Conservation (phyloP, 345 rosid genomes). For the Citrus mangshanensis region DNA sequence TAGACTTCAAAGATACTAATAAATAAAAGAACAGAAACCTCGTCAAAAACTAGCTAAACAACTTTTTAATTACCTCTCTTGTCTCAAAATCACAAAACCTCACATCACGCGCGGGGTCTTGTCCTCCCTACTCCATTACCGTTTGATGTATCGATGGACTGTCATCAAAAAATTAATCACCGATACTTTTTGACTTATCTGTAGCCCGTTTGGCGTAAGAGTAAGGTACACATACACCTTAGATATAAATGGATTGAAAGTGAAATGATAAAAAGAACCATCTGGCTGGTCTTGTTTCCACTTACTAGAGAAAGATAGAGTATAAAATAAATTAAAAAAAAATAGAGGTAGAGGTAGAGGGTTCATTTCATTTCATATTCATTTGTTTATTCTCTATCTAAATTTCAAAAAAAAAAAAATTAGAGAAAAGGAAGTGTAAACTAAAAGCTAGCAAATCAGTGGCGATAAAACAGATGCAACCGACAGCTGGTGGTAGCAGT, state of each 20-base stretch:
- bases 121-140: neutral
- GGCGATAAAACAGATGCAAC: slow-evolving; percentile 50
- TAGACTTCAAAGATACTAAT: neutral
- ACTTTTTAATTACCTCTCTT: too few species aligned
- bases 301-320: neutral
- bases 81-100: too few species aligned
- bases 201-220: too few species aligned
- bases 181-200: neutral
- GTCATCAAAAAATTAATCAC: neutral
- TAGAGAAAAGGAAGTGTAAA: neutral
- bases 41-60: too few species aligned
- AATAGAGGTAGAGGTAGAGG: neutral
- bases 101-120: too few species aligned
- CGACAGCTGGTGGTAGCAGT: slow-evolving; percentile 45
- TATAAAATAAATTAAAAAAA: neutral
- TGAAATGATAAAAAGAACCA: neutral
- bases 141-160: neutral
- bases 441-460: slow-evolving; percentile 3
- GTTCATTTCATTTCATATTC: neutral
- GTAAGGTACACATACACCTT: neutral
- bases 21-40: neutral
- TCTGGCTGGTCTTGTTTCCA: neutral
- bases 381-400: neutral
- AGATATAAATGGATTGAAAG: neutral
- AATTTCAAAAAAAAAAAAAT: neutral